Evolutionary conservation across 1,139 yeast species (phyloP).

Genomic region (Kurtzmaniella quercitrusa): DNA sequence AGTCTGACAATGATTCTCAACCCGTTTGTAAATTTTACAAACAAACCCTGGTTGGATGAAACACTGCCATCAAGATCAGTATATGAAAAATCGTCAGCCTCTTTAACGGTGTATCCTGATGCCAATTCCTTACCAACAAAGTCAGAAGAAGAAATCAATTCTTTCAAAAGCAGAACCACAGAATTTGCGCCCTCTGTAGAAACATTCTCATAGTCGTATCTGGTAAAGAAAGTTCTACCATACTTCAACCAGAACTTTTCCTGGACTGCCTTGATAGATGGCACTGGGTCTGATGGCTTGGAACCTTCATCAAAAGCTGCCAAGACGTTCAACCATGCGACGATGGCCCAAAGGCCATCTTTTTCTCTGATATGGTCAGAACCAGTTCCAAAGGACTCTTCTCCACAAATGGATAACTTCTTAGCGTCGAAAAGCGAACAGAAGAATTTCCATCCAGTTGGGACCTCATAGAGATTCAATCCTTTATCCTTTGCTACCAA

Average conservation of each 20-base stretch:
- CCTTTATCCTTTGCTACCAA: slow-evolving; percentile 80
- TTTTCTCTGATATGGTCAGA: slow-evolving; percentile 96
- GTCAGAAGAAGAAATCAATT: slow-evolving; percentile 24
- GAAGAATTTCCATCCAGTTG: slow-evolving; percentile 99
- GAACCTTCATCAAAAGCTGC: slow-evolving; percentile 68
- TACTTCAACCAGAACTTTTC: slow-evolving; percentile 83
- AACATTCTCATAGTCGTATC: slow-evolving; percentile 91
- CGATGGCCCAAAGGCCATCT: slow-evolving; percentile 96
- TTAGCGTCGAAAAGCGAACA: slow-evolving; percentile 92
- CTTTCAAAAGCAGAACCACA: slow-evolving; percentile 56
- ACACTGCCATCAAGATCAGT: slow-evolving; percentile 94
- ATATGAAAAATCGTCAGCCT: slow-evolving; percentile 86
- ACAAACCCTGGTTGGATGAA: slow-evolving; percentile 88
- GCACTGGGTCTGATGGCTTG: slow-evolving; percentile 48
- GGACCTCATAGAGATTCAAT: slow-evolving; percentile 84
- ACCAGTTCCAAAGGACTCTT: slow-evolving; percentile 97
- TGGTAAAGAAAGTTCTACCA: slow-evolving; percentile 96
- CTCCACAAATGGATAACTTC: slow-evolving; percentile 94
- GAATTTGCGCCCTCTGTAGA: slow-evolving; percentile 69
- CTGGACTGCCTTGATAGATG: slow-evolving; percentile 78
- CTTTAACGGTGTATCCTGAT: slow-evolving; percentile 51
- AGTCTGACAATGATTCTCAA: slow-evolving; percentile 85
- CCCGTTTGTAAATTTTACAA: slow-evolving; percentile 76
- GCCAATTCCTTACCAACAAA: slow-evolving; percentile 43
- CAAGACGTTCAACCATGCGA: slow-evolving; percentile 94